Percentiles rank a stretch among this genome's conserved stretches.
phyloP scores from a whole-genome alignment of 805 yeast species.

The Brettanomyces sp. region DNA sequence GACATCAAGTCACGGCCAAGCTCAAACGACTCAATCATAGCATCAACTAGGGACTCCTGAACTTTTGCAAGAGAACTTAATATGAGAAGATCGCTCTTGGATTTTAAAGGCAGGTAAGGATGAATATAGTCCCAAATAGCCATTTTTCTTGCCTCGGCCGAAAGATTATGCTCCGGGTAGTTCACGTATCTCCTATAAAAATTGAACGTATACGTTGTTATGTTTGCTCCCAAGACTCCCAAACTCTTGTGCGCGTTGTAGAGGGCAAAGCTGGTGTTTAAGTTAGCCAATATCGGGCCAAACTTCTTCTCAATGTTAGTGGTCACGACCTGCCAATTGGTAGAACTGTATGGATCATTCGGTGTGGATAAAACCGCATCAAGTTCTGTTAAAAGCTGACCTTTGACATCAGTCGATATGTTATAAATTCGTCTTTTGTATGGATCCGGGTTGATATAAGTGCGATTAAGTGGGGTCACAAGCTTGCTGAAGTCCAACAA shows the following conservation, averaged over 20 bases:
- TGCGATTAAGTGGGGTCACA: constrained; percentile 44
- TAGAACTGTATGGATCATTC: constrained; percentile 32
- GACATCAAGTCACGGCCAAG: constrained; percentile 20
- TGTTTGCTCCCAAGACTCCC: constrained; percentile 18
- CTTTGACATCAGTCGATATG: constrained; percentile 25
- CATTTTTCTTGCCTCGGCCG: constrained; percentile 14
- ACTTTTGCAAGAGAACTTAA: constrained; percentile 38
- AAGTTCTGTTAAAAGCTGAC: constrained; percentile 27
- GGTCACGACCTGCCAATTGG: constrained; percentile 48
- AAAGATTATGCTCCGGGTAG: constrained; percentile 8
- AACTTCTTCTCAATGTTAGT: constrained; percentile 42
- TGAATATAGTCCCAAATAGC: constrained; percentile 40
- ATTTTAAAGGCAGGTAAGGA: constrained; percentile 28
- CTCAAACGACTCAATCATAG: constrained; percentile 28
- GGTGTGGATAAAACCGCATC: constrained; percentile 20
- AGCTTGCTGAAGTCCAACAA: constrained; percentile 42
- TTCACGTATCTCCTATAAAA: constrained; percentile 36
- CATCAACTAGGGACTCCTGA: constrained; percentile 27
- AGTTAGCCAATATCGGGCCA: constrained; percentile 34
- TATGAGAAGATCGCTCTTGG: constrained; percentile 37
- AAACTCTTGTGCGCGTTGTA: constrained; percentile 9
- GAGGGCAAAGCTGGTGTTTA: constrained; percentile 29
- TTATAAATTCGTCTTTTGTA: constrained; percentile 31
- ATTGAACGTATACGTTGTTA: constrained; percentile 33
- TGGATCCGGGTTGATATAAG: constrained; percentile 40